A percentile compares a stretch with the other conserved stretches of the same genome.
These are phyloP conservation scores for Lachancea waltii DNA, from an alignment of 805 yeast species.

Conservation along the genomic window DNA sequence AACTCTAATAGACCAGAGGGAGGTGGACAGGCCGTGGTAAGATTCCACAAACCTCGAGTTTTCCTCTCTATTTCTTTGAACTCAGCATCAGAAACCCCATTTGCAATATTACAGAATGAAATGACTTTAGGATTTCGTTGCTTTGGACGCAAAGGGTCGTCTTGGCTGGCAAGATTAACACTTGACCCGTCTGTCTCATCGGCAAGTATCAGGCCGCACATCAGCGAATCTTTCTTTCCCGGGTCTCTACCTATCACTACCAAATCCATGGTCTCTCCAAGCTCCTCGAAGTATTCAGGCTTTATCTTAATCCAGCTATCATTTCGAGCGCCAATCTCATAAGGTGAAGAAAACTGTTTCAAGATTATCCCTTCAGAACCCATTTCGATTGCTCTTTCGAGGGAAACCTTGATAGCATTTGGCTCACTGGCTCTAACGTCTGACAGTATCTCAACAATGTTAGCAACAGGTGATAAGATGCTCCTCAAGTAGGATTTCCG, in stretches of 20 bases:
- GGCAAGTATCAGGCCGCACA: conserved; percentile 61
- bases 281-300: conserved; percentile 81
- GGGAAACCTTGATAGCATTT: conserved; percentile 47
- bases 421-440: conserved; percentile 38
- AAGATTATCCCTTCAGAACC: conserved; percentile 80
- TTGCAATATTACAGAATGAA: conserved; percentile 75
- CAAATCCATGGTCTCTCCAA: conserved; percentile 81
- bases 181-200: conserved; percentile 26
- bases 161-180: neutral
- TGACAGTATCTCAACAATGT: conserved; percentile 45
- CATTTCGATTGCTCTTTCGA: conserved; percentile 50
- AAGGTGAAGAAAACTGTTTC: conserved; percentile 54
- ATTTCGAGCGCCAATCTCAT: conserved; percentile 54
- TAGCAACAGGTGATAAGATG: conserved; percentile 39
- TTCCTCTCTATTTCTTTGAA: conserved; percentile 49
- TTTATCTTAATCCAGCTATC: conserved; percentile 82
- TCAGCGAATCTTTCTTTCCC: conserved; percentile 60
- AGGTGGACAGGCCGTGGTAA: conserved; percentile 35
- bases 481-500: conserved; percentile 48
- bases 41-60: conserved; percentile 58
- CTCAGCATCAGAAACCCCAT: conserved; percentile 68
- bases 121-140: conserved; percentile 34
- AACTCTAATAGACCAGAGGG: conserved; percentile 42
- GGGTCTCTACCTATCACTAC: conserved; percentile 72
- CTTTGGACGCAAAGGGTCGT: conserved; percentile 7